phyloP scores from a whole-genome alignment of 2,329 filamentous ascomycete genomes.

The Stromatinia cepivora region DNA sequence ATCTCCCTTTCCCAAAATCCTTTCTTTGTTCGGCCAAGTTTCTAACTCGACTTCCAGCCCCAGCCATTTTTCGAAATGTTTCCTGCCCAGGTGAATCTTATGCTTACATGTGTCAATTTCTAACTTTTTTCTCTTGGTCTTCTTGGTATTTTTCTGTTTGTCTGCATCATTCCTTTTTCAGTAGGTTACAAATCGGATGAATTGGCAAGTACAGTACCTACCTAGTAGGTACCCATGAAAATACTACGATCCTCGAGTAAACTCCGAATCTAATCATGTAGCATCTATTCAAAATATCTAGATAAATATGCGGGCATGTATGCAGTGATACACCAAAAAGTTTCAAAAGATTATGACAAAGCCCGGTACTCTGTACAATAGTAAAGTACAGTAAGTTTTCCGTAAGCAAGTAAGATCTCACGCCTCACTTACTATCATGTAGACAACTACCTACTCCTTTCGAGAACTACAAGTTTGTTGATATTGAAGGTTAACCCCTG shows the following conservation, averaged over 20 bases:
- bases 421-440: neutral
- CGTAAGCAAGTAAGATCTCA: neutral
- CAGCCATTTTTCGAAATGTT: slow-evolving; percentile 11
- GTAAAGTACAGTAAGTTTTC: neutral
- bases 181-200: neutral
- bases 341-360: neutral
- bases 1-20: neutral
- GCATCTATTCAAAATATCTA: neutral
- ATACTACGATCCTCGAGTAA: neutral
- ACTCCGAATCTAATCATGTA: neutral
- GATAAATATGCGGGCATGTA: neutral
- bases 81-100: neutral
- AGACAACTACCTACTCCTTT: neutral
- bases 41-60: slow-evolving; percentile 3
- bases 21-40: slow-evolving; percentile 18
- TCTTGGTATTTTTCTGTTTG: neutral
- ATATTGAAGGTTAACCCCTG: slow-evolving; percentile 11
- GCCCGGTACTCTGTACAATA: neutral
- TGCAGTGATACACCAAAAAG: neutral
- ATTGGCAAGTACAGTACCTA: neutral
- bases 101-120: neutral
- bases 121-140: neutral
- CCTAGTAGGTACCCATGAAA: neutral
- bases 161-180: neutral
- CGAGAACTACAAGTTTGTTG: neutral